Evolutionary conservation across 768 basidiomycete species (phyloP), one percentile per base, ranked within the genome.

Genomic region (Rhodotorula graminis): DNA sequence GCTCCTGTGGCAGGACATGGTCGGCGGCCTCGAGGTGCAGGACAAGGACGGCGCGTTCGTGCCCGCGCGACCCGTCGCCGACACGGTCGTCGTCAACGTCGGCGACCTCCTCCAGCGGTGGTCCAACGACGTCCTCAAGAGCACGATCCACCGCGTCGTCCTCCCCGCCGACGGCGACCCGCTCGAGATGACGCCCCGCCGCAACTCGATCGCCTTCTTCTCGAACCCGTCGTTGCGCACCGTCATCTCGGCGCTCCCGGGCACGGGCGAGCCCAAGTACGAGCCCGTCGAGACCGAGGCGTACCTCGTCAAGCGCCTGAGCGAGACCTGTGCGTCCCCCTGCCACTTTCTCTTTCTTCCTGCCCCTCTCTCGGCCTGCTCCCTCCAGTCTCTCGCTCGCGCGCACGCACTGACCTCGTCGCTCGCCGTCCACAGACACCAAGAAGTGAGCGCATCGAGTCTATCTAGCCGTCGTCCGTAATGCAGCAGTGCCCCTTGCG

Each of bases 1-100:
- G 64, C 79, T 88, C 18, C 79, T 89, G 6, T 82, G 88, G 59
- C 88, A 88, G 79, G 87, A 88, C 75, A 81, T 84, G 19, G 83
- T 85, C 8, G 87, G 87, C 14, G 88, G 88, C 0, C 82, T 88
- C 11, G 87, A 89, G 74, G 85, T 88, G 3, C 86, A 89, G 78
- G 84, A 86, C 77, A 86, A 80, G 42, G 82, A 84, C 4, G 86
- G 85, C 12, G 47, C 62, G 0, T 82, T 82, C 67, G 63, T 79
- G 23, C 79, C 78, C 9, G 77, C 78, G 3, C 61, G 61, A 3
- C 77, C 79, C 65, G 78, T 61, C 84, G 84, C 73, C 0, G 77
- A 76, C 4, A 77, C 78, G 3, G 71, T 79, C 52, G 76, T 68
- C 58, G 67, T 72, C 63, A 67, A 64, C 58, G 70, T 80, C 25